phyloP scores from a whole-genome alignment of 768 basidiomycete species.

The Podaxis carcinomalis region DNA sequence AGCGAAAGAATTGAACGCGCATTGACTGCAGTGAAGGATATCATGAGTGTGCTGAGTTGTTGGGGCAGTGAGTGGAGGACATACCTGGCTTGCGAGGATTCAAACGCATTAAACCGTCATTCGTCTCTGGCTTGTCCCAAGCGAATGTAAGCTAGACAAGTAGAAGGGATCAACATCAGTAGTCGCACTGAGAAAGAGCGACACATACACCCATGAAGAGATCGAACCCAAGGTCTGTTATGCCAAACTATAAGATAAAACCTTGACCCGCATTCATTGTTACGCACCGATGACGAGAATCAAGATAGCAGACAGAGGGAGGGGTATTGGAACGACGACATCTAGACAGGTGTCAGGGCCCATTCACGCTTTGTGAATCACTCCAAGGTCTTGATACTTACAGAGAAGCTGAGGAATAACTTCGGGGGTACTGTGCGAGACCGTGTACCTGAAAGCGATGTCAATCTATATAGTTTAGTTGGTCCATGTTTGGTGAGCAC shows the following conservation, averaged over 20 bases:
- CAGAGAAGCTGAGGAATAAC: constrained; percentile 67
- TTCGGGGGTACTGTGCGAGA: constrained; percentile 65
- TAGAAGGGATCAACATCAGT: not conserved
- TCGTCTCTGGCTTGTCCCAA: constrained; percentile 66
- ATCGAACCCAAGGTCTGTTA: constrained; percentile 66
- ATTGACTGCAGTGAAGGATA: constrained; percentile 36
- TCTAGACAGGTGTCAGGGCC: constrained; percentile 28
- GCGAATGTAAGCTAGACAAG: constrained; percentile 55
- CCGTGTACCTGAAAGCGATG: constrained; percentile 44
- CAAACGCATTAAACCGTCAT: constrained; percentile 65
- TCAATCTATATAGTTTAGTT: not conserved
- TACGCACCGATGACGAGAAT: constrained; percentile 64
- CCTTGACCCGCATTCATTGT: not conserved
- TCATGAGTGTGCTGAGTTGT: not conserved
- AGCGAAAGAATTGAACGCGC: constrained; percentile 46
- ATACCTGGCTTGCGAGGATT: constrained; percentile 60
- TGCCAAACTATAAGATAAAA: not conserved
- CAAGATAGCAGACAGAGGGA: constrained; percentile 63
- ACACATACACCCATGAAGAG: constrained; percentile 55
- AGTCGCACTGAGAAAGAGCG: not conserved
- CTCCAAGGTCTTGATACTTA: constrained; percentile 23
- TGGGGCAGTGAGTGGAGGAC: not conserved
- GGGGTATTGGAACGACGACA: constrained; percentile 63
- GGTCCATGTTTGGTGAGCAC: constrained; percentile 13
- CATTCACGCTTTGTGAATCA: not conserved